A percentile compares a stretch with the other conserved stretches of the same genome.
These are phyloP conservation scores for Cryptosporidium felis DNA, from an alignment of 169 alveolate species.

Conservation along the genomic window DNA sequence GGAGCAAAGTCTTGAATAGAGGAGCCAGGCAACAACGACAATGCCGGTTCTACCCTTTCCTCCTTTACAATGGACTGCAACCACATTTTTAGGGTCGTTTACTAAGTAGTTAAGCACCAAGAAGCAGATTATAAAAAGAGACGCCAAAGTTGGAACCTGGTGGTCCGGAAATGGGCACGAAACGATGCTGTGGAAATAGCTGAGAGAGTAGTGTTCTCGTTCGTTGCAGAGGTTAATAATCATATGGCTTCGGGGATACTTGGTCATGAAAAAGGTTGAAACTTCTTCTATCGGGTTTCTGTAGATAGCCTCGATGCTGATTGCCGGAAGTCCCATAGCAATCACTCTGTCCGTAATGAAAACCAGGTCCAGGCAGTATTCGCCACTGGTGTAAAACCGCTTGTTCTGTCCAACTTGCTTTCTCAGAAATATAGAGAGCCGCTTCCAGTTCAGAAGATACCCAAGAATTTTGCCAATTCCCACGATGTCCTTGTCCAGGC, in stretches of 20 bases:
- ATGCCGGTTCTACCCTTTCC: constrained; percentile 94
- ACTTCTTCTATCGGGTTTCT: constrained; percentile 89
- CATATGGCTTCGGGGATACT: constrained; percentile 83
- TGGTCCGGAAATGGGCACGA: constrained; percentile 85
- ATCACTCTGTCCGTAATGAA: constrained; percentile 86
- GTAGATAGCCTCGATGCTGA: constrained; percentile 83
- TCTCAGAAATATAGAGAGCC: constrained; percentile 34
- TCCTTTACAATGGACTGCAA: constrained; percentile 90
- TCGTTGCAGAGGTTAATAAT: constrained; percentile 87
- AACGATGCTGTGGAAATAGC: constrained; percentile 72
- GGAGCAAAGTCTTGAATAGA: constrained; percentile 74
- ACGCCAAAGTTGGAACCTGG: constrained; percentile 81
- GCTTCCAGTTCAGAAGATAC: background rate
- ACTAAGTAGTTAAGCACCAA: constrained; percentile 78
- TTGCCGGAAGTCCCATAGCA: constrained; percentile 92
- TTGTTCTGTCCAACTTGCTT: constrained; percentile 64
- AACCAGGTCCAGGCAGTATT: constrained; percentile 82
- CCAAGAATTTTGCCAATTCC: constrained; percentile 52
- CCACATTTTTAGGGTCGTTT: constrained; percentile 77
- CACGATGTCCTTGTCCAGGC: background rate
- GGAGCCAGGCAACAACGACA: constrained; percentile 84
- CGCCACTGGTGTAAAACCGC: constrained; percentile 41
- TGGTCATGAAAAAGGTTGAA: constrained; percentile 79
- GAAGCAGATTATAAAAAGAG: constrained; percentile 80
- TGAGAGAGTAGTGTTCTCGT: constrained; percentile 72